A percentile compares a stretch with the other conserved stretches of the same genome.
Evolutionary conservation across 306 rosid genomes (phyloP).

Genomic region (Adenanthera pavonina): DNA sequence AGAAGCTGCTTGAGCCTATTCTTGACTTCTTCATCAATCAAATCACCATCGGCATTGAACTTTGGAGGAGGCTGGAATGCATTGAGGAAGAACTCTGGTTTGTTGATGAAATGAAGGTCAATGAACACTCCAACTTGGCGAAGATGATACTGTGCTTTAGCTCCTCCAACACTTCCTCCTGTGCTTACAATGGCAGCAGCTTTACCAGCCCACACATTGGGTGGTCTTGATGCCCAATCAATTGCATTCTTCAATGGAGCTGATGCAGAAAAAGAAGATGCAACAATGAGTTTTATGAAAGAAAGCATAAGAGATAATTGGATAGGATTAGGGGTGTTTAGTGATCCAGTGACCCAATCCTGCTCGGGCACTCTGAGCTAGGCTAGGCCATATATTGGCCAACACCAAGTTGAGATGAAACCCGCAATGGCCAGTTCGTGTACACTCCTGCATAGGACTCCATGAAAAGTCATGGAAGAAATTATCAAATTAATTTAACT

Average conservation of each 20-base stretch:
- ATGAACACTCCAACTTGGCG: slow-evolving; percentile 84
- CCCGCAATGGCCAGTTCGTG: too few relatives aligned
- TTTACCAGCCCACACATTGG: slow-evolving; percentile 87
- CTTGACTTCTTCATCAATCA: slow-evolving; percentile 60
- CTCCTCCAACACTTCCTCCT: slow-evolving; percentile 82
- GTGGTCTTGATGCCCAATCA: slow-evolving; percentile 85
- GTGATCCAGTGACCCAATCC: too few relatives aligned
- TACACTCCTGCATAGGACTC: too few relatives aligned
- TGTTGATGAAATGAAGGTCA: slow-evolving; percentile 92
- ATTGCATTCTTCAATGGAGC: slow-evolving; percentile 80
- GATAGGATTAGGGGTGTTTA: neutral
- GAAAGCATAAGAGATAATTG: neutral
- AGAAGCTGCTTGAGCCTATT: slow-evolving; percentile 58
- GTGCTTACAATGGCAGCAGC: slow-evolving; percentile 87
- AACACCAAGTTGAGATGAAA: too few relatives aligned
- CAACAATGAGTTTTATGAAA: neutral
- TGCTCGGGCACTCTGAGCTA: too few relatives aligned
- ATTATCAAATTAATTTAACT: too few relatives aligned
- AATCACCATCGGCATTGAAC: slow-evolving; percentile 70
- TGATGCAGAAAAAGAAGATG: slow-evolving; percentile 5
- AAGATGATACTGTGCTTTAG: slow-evolving; percentile 78
- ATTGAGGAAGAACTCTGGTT: slow-evolving; percentile 76
- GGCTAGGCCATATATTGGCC: too few relatives aligned
- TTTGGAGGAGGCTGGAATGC: slow-evolving; percentile 74
- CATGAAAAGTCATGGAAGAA: too few relatives aligned